phyloP scores from a whole-genome alignment of 2,329 filamentous ascomycete species.

The Emmonsiellopsis sp. region DNA sequence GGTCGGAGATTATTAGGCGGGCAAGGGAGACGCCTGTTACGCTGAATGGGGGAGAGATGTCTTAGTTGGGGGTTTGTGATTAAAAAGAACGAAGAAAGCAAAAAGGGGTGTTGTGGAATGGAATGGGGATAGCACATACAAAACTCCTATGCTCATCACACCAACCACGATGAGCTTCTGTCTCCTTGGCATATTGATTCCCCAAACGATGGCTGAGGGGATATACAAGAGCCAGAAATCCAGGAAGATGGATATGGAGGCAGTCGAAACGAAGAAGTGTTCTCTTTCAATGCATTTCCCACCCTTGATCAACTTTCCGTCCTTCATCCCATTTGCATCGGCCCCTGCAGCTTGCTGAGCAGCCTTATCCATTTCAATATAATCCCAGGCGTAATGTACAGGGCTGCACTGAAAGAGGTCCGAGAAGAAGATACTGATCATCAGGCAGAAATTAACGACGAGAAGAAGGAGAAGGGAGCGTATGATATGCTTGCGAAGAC shows the following conservation, averaged over 20 bases:
- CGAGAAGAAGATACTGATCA: slow-evolving; percentile 29
- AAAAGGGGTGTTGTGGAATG: not conserved
- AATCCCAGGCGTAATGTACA: slow-evolving; percentile 26
- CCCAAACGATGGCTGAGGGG: slow-evolving; percentile 7
- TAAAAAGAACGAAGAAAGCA: not conserved
- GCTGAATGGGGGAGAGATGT: not conserved
- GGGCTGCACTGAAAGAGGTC: slow-evolving; percentile 35
- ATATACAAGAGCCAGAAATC: slow-evolving; percentile 28
- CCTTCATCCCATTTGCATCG: not conserved
- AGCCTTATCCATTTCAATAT: not conserved
- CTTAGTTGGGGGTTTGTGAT: not conserved
- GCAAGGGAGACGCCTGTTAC: not conserved
- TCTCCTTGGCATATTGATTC: slow-evolving; percentile 8
- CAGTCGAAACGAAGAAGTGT: slow-evolving; percentile 26
- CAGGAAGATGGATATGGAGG: slow-evolving; percentile 33
- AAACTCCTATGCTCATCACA: slow-evolving; percentile 6
- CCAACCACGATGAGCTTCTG: slow-evolving; percentile 8
- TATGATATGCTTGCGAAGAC: slow-evolving; percentile 4
- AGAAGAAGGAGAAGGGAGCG: slow-evolving; percentile 4
- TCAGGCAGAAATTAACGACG: slow-evolving; percentile 26
- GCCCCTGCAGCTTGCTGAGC: slow-evolving; percentile 2
- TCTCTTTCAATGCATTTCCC: slow-evolving; percentile 25
- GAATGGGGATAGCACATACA: not conserved
- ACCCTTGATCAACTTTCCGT: slow-evolving; percentile 5
- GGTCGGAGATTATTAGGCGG: not conserved